Evolutionary conservation across 116 monocot genomes (phyloP).

Genomic region (Dioscorea cayenensis): DNA sequence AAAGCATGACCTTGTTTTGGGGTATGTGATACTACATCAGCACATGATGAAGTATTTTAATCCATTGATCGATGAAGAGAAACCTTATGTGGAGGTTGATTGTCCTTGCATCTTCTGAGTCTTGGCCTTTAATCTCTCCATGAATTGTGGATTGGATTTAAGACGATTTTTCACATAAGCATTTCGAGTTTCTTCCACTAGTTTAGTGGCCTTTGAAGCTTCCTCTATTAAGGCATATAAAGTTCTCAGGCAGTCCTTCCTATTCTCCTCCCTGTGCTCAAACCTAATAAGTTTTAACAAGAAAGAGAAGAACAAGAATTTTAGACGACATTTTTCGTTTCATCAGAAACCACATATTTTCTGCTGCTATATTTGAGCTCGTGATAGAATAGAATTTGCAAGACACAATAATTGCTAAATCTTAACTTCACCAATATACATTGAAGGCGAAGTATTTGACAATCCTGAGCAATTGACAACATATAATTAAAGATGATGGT

Average conservation of each 20-base stretch:
- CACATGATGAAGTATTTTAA: not conserved
- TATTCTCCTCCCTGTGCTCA: conserved; percentile 96
- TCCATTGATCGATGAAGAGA: not conserved
- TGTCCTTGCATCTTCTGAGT: conserved; percentile 12
- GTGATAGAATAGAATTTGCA: too few relatives aligned
- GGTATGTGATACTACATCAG: too few relatives aligned
- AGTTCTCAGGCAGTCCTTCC: conserved; percentile 94
- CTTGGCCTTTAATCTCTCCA: conserved; percentile 64
- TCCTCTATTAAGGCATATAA: conserved; percentile 82
- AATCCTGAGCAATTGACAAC: too few relatives aligned
- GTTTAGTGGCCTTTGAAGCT: conserved; percentile 65
- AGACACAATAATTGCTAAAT: too few relatives aligned
- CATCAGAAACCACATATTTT: too few relatives aligned
- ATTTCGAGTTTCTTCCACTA: conserved; percentile 57
- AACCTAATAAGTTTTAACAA: conserved; percentile 26
- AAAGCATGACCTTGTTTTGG: too few relatives aligned
- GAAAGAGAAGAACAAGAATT: not conserved
- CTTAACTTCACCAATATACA: too few relatives aligned
- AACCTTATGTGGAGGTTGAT: not conserved
- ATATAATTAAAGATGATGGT: not conserved
- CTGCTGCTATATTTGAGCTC: too few relatives aligned
- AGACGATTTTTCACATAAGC: conserved; percentile 67
- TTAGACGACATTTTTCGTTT: not conserved
- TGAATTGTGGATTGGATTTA: conserved; percentile 59
- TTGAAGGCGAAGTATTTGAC: too few relatives aligned